These are phyloP conservation scores for Asterophora parasitica DNA, from an alignment of 768 basidiomycete species.

Conservation along the genomic window DNA sequence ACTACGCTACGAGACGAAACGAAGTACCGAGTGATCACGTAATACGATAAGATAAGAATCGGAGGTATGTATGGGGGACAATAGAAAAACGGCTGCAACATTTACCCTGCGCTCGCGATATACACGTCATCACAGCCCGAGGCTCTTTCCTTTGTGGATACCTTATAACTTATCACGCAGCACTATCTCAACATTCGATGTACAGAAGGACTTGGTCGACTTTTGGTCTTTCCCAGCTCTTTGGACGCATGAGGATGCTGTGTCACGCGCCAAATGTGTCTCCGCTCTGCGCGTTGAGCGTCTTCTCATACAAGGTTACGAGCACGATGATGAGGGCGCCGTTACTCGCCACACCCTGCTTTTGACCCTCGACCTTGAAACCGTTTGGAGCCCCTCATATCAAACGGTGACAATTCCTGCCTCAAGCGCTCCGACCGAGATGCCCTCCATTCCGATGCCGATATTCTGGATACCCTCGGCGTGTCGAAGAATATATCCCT, in stretches of 20 bases:
- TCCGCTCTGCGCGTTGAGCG: constrained; percentile 73
- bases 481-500: constrained; percentile 48
- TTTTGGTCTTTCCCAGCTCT: constrained; percentile 66
- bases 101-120: constrained; percentile 83
- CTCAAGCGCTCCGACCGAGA: constrained; percentile 38
- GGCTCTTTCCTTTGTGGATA: constrained; percentile 61
- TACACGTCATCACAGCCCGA: constrained; percentile 72
- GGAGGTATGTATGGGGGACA: too few species aligned
- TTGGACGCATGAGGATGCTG: constrained; percentile 62
- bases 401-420: constrained; percentile 42
- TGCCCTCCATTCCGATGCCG: constrained; percentile 44
- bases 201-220: constrained; percentile 61
- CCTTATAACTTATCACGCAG: constrained; percentile 53
- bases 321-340: constrained; percentile 43
- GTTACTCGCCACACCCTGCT: constrained; percentile 59
- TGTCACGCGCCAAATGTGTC: constrained; percentile 68
- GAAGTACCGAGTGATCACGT: too few species aligned
- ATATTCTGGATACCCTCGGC: constrained; percentile 58
- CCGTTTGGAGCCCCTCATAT: constrained; percentile 42
- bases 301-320: constrained; percentile 60
- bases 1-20: too few species aligned
- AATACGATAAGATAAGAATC: too few species aligned
- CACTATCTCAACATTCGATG: constrained; percentile 46
- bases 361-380: constrained; percentile 62
- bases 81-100: too few species aligned